These are phyloP conservation scores for Debaryomyces maramus DNA, from an alignment of 805 yeast genomes.

Conservation along the genomic window DNA sequence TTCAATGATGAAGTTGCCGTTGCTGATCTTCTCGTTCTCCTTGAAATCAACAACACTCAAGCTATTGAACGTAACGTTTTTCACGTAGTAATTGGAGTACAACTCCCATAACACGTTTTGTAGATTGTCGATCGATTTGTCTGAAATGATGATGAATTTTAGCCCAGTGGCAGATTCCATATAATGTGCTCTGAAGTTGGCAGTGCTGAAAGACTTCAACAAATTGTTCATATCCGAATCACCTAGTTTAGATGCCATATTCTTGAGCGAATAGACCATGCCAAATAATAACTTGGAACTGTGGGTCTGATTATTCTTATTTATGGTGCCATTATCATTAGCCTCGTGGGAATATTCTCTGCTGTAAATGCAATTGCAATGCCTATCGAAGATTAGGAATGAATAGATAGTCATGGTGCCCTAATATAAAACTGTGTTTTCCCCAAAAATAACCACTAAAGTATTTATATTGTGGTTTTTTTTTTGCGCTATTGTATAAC, in stretches of 20 bases:
- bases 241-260: slow-evolving; percentile 60
- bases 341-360: slow-evolving; percentile 51
- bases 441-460: not conserved
- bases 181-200: slow-evolving; percentile 75
- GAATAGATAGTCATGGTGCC: slow-evolving; percentile 65
- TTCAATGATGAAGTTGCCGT: slow-evolving; percentile 53
- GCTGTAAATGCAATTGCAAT: slow-evolving; percentile 81
- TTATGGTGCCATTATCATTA: slow-evolving; percentile 28
- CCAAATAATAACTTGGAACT: slow-evolving; percentile 84
- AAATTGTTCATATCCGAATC: slow-evolving; percentile 31
- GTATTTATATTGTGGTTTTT: not conserved
- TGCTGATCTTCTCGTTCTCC: slow-evolving; percentile 52
- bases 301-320: slow-evolving; percentile 62
- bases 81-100: slow-evolving; percentile 59
- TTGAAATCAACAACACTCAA: slow-evolving; percentile 57
- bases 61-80: slow-evolving; percentile 58
- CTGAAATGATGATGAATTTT: slow-evolving; percentile 73
- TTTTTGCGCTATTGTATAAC: slow-evolving; percentile 1
- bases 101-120: slow-evolving; percentile 57
- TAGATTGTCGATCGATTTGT: slow-evolving; percentile 55
- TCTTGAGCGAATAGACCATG: slow-evolving; percentile 73
- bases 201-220: slow-evolving; percentile 63
- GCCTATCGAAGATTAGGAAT: slow-evolving; percentile 89
- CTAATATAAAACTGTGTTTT: not conserved
- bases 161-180: slow-evolving; percentile 78